These are phyloP conservation scores for Protomyces lactucae-debilis DNA, from an alignment of 1,139 yeast genomes.

Conservation along the genomic window DNA sequence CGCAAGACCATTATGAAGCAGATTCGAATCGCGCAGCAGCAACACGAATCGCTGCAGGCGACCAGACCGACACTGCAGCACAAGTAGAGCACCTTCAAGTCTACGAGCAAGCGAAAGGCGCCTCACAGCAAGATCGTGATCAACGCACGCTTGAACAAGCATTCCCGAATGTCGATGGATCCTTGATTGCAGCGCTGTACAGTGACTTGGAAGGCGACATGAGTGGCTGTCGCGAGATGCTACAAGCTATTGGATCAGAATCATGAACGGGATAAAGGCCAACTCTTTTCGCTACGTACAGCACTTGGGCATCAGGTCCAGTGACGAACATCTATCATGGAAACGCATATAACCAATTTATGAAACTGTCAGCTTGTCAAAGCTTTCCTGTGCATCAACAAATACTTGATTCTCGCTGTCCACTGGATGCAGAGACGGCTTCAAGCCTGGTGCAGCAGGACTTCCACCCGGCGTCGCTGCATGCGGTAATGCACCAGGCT, in stretches of 20 bases:
- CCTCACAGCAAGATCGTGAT: conserved; percentile 8
- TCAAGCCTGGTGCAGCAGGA: not conserved
- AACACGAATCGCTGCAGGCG: not conserved
- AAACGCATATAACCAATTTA: not conserved
- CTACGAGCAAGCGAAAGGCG: conserved; percentile 4
- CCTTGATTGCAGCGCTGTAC: conserved; percentile 21
- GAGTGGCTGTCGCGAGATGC: conserved; percentile 14
- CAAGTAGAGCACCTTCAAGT: conserved; percentile 10
- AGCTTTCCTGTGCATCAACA: conserved; percentile 17
- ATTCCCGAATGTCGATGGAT: conserved; percentile 7
- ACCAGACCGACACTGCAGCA: conserved; percentile 1
- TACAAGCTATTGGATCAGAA: conserved; percentile 3
- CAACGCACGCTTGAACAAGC: conserved; percentile 1
- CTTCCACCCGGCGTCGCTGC: not conserved
- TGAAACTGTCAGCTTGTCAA: conserved; percentile 12
- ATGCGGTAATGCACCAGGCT: conserved; percentile 3
- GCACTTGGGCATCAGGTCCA: no score
- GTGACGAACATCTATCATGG: not conserved
- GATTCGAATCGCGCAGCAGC: not conserved
- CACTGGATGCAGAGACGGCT: conserved; percentile 15
- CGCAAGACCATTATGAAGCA: not conserved
- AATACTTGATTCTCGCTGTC: conserved; percentile 22
- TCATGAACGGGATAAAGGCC: no score
- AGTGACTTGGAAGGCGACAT: conserved; percentile 12
- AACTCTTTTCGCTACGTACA: no score